Conservation (phyloP, 371 early-diverging fungal species). For the Conidiobolus coronatus region DNA sequence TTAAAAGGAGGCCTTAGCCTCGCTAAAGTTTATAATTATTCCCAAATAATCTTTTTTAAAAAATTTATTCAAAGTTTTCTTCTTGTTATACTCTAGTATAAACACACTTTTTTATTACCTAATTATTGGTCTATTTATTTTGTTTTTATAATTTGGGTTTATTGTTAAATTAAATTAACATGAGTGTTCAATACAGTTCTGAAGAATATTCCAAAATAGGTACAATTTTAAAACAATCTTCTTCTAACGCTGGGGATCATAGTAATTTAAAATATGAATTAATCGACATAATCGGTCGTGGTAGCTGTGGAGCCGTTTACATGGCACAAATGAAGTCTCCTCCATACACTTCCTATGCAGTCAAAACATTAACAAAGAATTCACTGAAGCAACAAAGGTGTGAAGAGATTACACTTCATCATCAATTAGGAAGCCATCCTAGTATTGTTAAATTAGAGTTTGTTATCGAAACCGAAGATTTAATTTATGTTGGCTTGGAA, state of each 20-base stretch:
- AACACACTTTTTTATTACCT: too few relatives aligned
- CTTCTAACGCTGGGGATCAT: not conserved
- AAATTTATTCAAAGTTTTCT: too few relatives aligned
- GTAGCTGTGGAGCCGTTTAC: conserved; percentile 4
- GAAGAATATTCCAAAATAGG: conserved; percentile 5
- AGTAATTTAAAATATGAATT: conserved; percentile 1
- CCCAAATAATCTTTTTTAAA: too few relatives aligned
- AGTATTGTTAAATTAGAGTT: conserved; percentile 33
- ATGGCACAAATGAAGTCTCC: not conserved
- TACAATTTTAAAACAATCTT: not conserved
- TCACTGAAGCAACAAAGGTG: not conserved
- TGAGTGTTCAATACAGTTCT: conserved; percentile 1
- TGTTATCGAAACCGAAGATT: conserved; percentile 22
- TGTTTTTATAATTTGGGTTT: too few relatives aligned
- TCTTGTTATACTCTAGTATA: too few relatives aligned
- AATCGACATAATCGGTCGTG: conserved; percentile 3
- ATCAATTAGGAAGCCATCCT: conserved; percentile 17
- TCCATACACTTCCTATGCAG: conserved; percentile 1
- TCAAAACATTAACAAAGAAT: conserved; percentile 4
- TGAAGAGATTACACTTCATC: conserved; percentile 1
- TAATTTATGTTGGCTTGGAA: conserved; percentile 23
- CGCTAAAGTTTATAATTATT: too few relatives aligned
- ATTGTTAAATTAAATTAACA: too few relatives aligned
- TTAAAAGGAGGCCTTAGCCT: too few relatives aligned
- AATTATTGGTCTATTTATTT: too few relatives aligned